phyloP scores from a whole-genome alignment of 345 rosid species.

The Passiflora organensis region DNA sequence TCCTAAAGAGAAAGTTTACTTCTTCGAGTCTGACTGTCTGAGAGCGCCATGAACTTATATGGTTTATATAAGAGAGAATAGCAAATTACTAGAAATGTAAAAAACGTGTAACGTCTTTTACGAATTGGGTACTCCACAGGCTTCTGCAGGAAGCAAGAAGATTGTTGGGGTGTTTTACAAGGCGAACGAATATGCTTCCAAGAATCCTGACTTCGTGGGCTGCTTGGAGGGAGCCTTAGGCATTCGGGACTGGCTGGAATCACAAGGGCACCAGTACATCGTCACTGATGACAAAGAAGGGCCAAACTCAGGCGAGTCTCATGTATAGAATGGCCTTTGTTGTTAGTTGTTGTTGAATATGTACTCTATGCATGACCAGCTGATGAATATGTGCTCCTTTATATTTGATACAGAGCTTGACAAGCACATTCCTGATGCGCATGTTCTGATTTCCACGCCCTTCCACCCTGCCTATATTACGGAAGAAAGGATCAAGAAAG shows the following conservation, averaged over 20 bases:
- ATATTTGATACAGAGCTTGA: conserved; percentile 58
- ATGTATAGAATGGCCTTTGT: no score
- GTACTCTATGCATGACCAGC: no score
- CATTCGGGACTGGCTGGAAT: conserved; percentile 70
- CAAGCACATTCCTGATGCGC: conserved; percentile 81
- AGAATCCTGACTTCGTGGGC: conserved; percentile 77
- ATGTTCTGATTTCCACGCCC: conserved; percentile 80
- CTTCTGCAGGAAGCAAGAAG: conserved; percentile 74
- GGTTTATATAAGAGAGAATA: no score
- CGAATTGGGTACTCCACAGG: conserved; percentile 30
- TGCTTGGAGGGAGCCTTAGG: conserved; percentile 76
- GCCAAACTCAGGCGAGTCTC: conserved; percentile 50
- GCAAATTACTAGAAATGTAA: no score
- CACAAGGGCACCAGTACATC: conserved; percentile 78
- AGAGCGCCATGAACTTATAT: no score
- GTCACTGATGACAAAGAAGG: conserved; percentile 96
- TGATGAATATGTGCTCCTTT: no score
- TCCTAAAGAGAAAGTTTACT: no score
- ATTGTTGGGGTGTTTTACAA: conserved; percentile 97
- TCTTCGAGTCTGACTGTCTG: no score
- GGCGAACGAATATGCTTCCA: conserved; percentile 66
- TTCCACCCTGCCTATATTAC: conserved; percentile 95
- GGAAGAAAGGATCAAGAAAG: conserved; percentile 85
- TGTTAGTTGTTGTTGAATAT: no score
- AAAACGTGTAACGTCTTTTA: no score